These are phyloP conservation scores for Herpetomonas samuelpessoai DNA, from an alignment of 208 protist genomes.

Conservation along the genomic window DNA sequence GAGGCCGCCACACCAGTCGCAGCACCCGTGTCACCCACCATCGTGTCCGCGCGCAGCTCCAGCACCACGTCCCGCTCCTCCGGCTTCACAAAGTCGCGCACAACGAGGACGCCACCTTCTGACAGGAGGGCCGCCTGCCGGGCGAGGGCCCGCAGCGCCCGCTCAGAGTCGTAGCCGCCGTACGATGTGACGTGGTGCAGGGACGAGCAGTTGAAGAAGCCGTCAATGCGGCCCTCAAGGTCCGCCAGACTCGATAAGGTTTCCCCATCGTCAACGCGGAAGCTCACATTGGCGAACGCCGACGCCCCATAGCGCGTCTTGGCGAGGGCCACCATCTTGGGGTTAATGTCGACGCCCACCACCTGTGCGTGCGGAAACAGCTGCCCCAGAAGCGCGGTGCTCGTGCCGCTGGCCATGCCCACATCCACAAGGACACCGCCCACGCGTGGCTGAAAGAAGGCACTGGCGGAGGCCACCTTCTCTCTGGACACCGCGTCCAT, in stretches of 20 bases:
- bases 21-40: neutral
- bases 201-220: conserved; percentile 6
- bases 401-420: conserved; percentile 3
- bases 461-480: neutral
- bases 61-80: neutral
- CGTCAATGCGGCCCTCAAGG: neutral
- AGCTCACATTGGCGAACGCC: conserved; percentile 1
- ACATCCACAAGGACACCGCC: neutral
- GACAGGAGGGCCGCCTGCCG: neutral
- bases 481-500: conserved; percentile 3
- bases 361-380: conserved; percentile 1
- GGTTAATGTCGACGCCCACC: conserved; percentile 2
- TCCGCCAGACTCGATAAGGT: neutral
- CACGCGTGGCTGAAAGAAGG: neutral
- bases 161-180: neutral
- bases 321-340: neutral
- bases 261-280: conserved; percentile 5
- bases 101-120: neutral
- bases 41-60: neutral
- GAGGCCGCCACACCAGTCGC: too few relatives aligned
- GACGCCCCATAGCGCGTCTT: neutral
- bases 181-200: conserved; percentile 6
- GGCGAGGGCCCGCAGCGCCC: neutral
- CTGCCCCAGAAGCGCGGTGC: neutral
- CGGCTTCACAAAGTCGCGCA: conserved; percentile 1